Base-by-base conservation (phyloP, 2,329 filamentous ascomycete species). In the Colletotrichum eleusines region DNA sequence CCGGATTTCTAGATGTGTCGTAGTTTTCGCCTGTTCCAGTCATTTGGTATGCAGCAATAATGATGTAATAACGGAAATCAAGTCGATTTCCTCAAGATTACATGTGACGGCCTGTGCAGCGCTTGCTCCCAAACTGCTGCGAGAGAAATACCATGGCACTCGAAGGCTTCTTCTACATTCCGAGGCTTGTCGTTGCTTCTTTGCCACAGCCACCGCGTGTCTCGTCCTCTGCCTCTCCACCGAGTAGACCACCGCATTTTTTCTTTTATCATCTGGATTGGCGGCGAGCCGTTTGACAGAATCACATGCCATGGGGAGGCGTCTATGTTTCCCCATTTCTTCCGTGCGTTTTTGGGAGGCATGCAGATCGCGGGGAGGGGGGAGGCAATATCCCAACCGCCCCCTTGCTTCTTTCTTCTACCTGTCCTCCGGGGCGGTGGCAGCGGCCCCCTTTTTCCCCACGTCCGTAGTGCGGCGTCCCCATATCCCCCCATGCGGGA, bases 221-320 rank as follows among this genome's bases (percentile, higher is more conserved):
- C n/a, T 31, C 23, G 26, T 6, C 20, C 50, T 70, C 9, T 42
- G 18, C 3, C 38, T 59, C 67, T 61, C 67, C 63, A 61, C 67
- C 26, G 67, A 66, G 48, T 48, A 70, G 50, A 35, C 55, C 50
- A 6, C 40, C 40, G 5, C 40, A 20, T 20, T 20, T 42, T 42
- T 20, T 55, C 51, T 69, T 66, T 48, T 40, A 63, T 66, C 67
- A 61, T 35, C 51, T 28, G 26, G 64, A 65, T 69, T 61, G 46
- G 54, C 35, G 26, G 33, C 31, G 28, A 48, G 26, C 35, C 61
- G 59, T n/a, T 51, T 28, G 44, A 48, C 18, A 11, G 8, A 28
- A 31, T 26, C 31, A 42, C 31, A 38, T 38, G 20, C 58, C 44
- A 38, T 50, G 20, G 28, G 44, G n/a, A 4, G 5, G 28, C 16